Evolutionary conservation across 176 grass and related monocot genomes (phyloP).

Genomic region (Eragrostis curvula): DNA sequence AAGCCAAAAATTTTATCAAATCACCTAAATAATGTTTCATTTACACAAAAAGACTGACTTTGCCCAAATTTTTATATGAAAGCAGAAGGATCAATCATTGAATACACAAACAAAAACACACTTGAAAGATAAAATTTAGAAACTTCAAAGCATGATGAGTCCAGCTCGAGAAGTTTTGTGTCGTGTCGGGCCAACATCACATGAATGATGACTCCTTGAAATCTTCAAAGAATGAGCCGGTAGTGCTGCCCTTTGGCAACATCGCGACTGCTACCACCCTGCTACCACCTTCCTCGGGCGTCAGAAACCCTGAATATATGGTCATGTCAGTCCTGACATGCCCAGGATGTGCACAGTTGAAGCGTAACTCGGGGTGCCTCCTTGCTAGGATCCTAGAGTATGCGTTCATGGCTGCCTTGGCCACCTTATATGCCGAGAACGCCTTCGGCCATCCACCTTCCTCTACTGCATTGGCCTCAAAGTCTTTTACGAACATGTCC

Average conservation of each 20-base stretch:
- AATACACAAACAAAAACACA: too few relatives aligned
- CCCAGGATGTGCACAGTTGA: conserved; percentile 61
- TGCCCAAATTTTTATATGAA: too few relatives aligned
- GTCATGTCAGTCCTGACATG: conserved; percentile 66
- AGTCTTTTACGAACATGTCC: conserved; percentile 51
- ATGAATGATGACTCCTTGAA: conserved; percentile 38
- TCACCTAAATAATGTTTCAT: too few relatives aligned
- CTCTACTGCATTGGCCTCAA: conserved; percentile 12
- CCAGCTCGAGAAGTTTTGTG: too few relatives aligned
- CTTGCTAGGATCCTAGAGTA: conserved; percentile 63
- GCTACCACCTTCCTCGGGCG: conserved; percentile 51
- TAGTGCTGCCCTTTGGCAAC: conserved; percentile 42
- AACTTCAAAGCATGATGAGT: too few relatives aligned
- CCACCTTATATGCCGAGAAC: conserved; percentile 56
- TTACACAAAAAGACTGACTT: too few relatives aligned
- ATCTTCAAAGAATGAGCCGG: conserved; percentile 46
- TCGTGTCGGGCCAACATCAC: background rate
- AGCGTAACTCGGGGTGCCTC: conserved; percentile 42
- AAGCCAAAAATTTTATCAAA: too few relatives aligned
- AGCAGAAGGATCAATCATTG: too few relatives aligned
- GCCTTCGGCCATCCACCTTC: conserved; percentile 43
- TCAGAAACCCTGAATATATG: conserved; percentile 34
- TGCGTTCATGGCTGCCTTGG: conserved; percentile 56
- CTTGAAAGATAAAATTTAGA: too few relatives aligned
- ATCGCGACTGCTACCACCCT: conserved; percentile 45